These are phyloP conservation scores for Naegleria gruberi DNA, from an alignment of 208 protist species.

Conservation along the genomic window DNA sequence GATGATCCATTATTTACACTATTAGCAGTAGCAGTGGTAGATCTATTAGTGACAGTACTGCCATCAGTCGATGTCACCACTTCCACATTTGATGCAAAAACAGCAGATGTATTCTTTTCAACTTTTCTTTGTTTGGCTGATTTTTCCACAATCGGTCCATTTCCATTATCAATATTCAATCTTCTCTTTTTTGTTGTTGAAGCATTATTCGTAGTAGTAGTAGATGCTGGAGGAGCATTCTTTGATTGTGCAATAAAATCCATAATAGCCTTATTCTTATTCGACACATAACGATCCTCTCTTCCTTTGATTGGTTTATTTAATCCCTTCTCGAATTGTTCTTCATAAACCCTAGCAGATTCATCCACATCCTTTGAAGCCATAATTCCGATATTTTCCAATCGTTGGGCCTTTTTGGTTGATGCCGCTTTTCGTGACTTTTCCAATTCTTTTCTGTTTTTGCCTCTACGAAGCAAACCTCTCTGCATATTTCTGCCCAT, in stretches of 20 bases:
- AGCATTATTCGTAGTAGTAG: neutral
- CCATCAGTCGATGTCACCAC: no score
- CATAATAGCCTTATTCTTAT: neutral
- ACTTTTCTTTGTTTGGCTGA: no score
- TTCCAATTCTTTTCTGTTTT: neutral
- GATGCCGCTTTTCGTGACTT: neutral
- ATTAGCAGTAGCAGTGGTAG: no score
- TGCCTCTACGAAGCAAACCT: neutral
- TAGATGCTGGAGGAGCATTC: neutral
- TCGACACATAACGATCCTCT: neutral
- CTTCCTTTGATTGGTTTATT: neutral
- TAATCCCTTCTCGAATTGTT: neutral
- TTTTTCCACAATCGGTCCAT: no score
- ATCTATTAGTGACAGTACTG: no score
- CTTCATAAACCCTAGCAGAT: neutral
- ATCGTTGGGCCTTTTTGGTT: neutral
- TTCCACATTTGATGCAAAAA: no score
- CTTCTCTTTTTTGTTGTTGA: neutral
- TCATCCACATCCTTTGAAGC: neutral
- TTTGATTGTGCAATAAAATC: neutral
- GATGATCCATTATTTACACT: no score
- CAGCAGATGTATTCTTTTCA: no score
- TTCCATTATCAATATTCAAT: neutral
- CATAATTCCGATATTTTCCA: neutral
- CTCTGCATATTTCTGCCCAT: neutral